Base-by-base conservation (phyloP, 139 green algal species). In the Picochlorum sp. region DNA sequence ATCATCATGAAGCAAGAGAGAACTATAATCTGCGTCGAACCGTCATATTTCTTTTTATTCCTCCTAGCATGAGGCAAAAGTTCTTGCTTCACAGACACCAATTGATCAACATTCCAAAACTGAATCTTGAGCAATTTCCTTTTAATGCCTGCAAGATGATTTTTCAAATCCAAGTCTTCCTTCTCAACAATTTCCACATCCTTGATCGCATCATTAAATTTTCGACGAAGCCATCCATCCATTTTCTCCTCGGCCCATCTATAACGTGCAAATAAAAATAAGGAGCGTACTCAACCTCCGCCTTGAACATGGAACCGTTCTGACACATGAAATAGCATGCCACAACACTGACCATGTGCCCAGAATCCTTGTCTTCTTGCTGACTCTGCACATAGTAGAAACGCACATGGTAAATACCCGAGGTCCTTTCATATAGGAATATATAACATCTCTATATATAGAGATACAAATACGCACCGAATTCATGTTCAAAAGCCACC, bases 141-240 rank as follows among this genome's bases (percentile, higher is more conserved):
- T 72, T 90, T 69, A 6, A 95, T 69, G 2, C 92, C 92, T 1
- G 81, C 87, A 52, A 98, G 79, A 82, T 98, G 92, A 73, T 98
- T 98, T 51, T 95, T 95, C 79, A 98, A 77, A 68, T 97, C 88
- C 34, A 97, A 82, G 76, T 98, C 92, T 74, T 98, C 91, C 32
- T 78, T 77, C 10, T 81, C 57, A 59, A 97, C 85, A 2, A 85
- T 50, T 63, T 87, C 77, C 45, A 92, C 77, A 26, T 81, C 75
- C 32, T 69, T 59, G n/a, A 98, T 77, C 5, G 61, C 24, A 15
- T 77, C 81, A 62, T 88, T 83, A 65, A 84, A 90, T 63, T 80
- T 81, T 44, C 88, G 82, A 1, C 86, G 76, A 62, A 97, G 76
- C 66, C 78, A 91, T 26, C 63, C 68, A 62, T 97, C 92, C 34